These are phyloP conservation scores for Fusarium sulawesiense DNA, from an alignment of 2,329 filamentous ascomycete species.

Conservation along the genomic window DNA sequence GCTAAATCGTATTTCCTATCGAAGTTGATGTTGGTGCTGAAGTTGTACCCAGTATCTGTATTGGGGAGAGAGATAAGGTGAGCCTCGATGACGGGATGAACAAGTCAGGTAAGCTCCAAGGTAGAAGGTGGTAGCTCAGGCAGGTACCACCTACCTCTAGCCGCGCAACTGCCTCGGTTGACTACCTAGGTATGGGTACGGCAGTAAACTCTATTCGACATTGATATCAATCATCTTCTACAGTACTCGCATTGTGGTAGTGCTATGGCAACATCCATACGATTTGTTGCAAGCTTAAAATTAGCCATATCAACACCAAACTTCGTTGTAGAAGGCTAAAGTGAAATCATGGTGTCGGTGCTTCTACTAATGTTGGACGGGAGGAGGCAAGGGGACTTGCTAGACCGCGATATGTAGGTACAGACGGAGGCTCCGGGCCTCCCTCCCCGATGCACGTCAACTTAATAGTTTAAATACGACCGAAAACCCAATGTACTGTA, in stretches of 20 bases:
- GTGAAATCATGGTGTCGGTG: background rate
- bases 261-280: background rate
- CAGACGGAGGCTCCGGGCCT: constrained; percentile 10
- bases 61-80: background rate
- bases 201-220: constrained; percentile 11
- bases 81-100: background rate
- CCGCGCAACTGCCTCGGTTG: constrained; percentile 8
- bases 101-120: constrained; percentile 12
- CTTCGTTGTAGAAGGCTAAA: background rate
- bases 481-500: constrained; percentile 16
- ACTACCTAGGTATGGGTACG: background rate
- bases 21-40: background rate
- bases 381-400: background rate
- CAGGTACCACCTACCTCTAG: background rate
- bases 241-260: background rate
- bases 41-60: background rate
- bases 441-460: constrained; percentile 24
- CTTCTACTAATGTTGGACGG: background rate
- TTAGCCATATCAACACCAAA: background rate
- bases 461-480: constrained; percentile 18
- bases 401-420: background rate
- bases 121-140: background rate
- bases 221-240: background rate
- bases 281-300: background rate
- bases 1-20: background rate